Conservation (phyloP, 2,329 filamentous ascomycete species). For the Cercospora berteroae region DNA sequence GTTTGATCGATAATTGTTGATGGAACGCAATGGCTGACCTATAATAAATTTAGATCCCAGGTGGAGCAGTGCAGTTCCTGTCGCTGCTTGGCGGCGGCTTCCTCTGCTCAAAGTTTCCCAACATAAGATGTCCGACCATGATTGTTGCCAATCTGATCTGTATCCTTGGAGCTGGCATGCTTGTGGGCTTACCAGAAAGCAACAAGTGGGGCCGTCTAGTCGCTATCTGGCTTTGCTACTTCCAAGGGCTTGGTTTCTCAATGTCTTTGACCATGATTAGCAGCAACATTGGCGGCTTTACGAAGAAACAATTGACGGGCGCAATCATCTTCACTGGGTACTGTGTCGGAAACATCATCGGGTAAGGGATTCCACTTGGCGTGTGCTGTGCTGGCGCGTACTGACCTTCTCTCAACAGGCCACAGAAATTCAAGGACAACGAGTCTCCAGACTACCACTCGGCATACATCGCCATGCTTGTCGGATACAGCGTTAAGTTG, state of each 20-base stretch:
- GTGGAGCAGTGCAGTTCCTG: slow-evolving; percentile 57
- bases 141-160: slow-evolving; percentile 56
- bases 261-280: slow-evolving; percentile 55
- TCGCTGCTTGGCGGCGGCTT: slow-evolving; percentile 53
- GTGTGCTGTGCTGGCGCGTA: not conserved
- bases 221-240: slow-evolving; percentile 57
- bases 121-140: slow-evolving; percentile 56
- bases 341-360: slow-evolving; percentile 53
- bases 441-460: slow-evolving; percentile 52
- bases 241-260: slow-evolving; percentile 54
- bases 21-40: not conserved
- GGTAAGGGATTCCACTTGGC: slow-evolving; percentile 23
- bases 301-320: slow-evolving; percentile 55
- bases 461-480: slow-evolving; percentile 56
- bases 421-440: slow-evolving; percentile 52
- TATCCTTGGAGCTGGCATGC: slow-evolving; percentile 53
- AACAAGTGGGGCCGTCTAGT: slow-evolving; percentile 60
- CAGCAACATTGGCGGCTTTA: slow-evolving; percentile 55
- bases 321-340: slow-evolving; percentile 41
- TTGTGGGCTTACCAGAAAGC: slow-evolving; percentile 51
- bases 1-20: too few species aligned
- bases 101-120: slow-evolving; percentile 54
- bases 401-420: slow-evolving; percentile 18
- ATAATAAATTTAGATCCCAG: slow-evolving; percentile 47
- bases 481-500: slow-evolving; percentile 56